Conservation (phyloP, 306 rosid species). For the Notholithocarpus densiflorus region DNA sequence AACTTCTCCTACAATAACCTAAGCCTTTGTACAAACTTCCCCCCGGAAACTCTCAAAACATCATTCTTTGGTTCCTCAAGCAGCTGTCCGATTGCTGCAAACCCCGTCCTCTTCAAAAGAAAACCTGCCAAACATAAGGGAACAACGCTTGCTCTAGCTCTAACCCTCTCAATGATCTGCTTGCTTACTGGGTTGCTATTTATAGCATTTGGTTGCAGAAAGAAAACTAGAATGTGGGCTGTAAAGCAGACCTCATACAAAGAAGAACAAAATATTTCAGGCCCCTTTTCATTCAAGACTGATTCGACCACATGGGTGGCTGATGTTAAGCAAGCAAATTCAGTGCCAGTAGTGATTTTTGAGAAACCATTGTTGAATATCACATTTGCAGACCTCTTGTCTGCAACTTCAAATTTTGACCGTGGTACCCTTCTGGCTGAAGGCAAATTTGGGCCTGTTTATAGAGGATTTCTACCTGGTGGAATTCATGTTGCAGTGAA, state of each 20-base stretch:
- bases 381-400: conserved; percentile 85
- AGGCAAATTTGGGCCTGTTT: conserved; percentile 98
- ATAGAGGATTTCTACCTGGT: conserved; percentile 87
- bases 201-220: conserved; percentile 79
- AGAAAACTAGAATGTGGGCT: conserved; percentile 70
- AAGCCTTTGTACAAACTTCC: conserved; percentile 63
- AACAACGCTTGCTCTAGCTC: conserved; percentile 69
- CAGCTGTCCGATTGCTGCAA: conserved; percentile 96
- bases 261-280: conserved; percentile 85
- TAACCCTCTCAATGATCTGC: conserved; percentile 69
- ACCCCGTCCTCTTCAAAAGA: conserved; percentile 53
- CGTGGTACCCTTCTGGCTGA: conserved; percentile 93
- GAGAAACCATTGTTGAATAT: conserved; percentile 90
- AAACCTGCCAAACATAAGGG: conserved; percentile 41
- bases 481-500: conserved; percentile 93
- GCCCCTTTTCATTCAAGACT: conserved; percentile 95
- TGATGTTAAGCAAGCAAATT: conserved; percentile 94
- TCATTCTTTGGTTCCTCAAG: conserved; percentile 66
- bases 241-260: conserved; percentile 69
- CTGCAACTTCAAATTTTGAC: conserved; percentile 94
- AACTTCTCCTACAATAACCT: conserved; percentile 92
- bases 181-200: conserved; percentile 72
- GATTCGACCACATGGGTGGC: conserved; percentile 99
- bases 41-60: conserved; percentile 39
- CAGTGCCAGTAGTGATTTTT: conserved; percentile 83